Conservation (phyloP, 1,139 yeast species). For the Yamadazyma taylorii region DNA sequence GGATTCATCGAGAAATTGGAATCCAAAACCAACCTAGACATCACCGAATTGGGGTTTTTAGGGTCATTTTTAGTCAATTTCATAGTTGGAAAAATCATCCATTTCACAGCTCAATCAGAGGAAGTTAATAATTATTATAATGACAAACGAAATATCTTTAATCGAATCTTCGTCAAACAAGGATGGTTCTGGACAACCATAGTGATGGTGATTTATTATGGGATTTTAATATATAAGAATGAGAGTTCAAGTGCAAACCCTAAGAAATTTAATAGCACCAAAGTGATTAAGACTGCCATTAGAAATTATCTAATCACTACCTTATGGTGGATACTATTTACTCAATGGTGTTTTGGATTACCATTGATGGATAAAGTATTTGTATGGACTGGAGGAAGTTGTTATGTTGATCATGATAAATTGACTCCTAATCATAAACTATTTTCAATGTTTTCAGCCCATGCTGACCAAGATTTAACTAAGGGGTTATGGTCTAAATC, state of each 20-base stretch:
- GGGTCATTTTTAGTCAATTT: slow-evolving; percentile 34
- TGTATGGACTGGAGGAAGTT: slow-evolving; percentile 77
- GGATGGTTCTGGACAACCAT: slow-evolving; percentile 94
- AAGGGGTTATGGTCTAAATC: slow-evolving; percentile 20
- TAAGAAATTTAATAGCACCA: slow-evolving; percentile 6
- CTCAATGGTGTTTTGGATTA: slow-evolving; percentile 85
- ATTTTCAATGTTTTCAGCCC: slow-evolving; percentile 8
- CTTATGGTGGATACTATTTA: slow-evolving; percentile 76
- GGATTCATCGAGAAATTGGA: slow-evolving; percentile 8
- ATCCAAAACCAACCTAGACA: slow-evolving; percentile 3
- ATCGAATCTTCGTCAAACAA: slow-evolving; percentile 72
- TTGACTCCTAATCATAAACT: slow-evolving; percentile 4
- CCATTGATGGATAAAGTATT: slow-evolving; percentile 91
- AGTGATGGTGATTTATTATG: slow-evolving; percentile 30
- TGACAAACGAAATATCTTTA: slow-evolving; percentile 63
- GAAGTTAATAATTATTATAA: slow-evolving; percentile 58
- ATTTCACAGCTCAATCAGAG: slow-evolving; percentile 31
- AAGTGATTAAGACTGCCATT: slow-evolving; percentile 22
- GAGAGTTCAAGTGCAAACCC: slow-evolving; percentile 2
- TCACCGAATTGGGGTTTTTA: slow-evolving; percentile 26
- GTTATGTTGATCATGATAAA: slow-evolving; percentile 29
- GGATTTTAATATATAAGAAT: slow-evolving; percentile 11
- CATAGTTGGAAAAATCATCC: slow-evolving; percentile 33
- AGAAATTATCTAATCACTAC: slow-evolving; percentile 55
- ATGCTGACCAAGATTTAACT: slow-evolving; percentile 3